A percentile compares a stretch with the other conserved stretches of the same genome.
phyloP scores from a whole-genome alignment of 257 asterid genomes.

The Cruciata laevipes region DNA sequence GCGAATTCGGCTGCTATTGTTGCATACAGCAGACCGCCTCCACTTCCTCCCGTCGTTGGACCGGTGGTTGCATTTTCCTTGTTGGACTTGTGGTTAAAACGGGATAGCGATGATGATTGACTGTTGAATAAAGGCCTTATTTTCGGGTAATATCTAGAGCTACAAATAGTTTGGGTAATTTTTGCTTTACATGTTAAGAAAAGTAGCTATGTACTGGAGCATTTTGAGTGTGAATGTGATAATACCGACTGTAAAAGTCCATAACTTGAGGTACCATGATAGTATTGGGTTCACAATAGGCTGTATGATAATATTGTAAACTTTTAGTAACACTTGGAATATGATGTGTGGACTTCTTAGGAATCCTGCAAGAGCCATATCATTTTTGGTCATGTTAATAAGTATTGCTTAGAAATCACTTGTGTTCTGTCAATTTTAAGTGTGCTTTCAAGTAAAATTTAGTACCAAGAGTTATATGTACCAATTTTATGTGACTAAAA shows the following conservation, averaged over 20 bases:
- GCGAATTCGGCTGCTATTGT: conserved; percentile 39
- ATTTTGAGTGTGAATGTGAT: conserved; percentile 35
- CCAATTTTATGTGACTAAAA: neutral
- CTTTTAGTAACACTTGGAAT: conserved; percentile 34
- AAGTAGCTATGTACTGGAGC: conserved; percentile 30
- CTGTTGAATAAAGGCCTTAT: conserved; percentile 19
- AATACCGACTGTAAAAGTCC: conserved; percentile 30
- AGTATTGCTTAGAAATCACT: neutral
- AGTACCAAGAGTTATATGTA: too few relatives aligned
- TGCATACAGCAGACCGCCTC: conserved; percentile 58
- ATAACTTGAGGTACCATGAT: conserved; percentile 44
- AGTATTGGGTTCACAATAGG: conserved; percentile 47
- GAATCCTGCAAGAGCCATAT: conserved; percentile 49
- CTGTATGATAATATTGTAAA: conserved; percentile 28
- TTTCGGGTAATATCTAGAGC: neutral
- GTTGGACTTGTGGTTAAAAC: conserved; percentile 40
- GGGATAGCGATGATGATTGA: conserved; percentile 43
- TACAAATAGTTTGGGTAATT: neutral
- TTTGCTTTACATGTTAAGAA: conserved; percentile 20
- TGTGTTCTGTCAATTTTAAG: too few relatives aligned
- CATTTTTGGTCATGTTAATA: conserved; percentile 14
- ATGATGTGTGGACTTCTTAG: conserved; percentile 43
- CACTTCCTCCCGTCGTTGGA: conserved; percentile 53
- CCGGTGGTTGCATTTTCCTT: conserved; percentile 50
- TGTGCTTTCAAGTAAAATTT: too few relatives aligned